These are phyloP conservation scores for Diaporthe sp. DNA, from an alignment of 2,329 filamentous ascomycete species.

Conservation along the genomic window DNA sequence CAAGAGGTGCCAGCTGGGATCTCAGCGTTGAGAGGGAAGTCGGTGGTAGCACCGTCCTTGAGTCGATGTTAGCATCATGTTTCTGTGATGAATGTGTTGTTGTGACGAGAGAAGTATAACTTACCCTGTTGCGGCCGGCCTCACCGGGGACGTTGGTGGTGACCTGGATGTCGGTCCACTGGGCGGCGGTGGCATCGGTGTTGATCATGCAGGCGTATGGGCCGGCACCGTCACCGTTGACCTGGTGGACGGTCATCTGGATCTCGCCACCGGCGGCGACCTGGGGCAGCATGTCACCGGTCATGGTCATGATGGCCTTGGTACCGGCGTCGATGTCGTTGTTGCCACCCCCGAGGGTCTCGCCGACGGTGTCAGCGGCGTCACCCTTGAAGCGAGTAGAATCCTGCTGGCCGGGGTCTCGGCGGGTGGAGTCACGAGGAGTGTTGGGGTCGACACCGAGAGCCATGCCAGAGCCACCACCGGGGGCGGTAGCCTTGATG, in stretches of 20 bases:
- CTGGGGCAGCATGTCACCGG: conserved; percentile 69
- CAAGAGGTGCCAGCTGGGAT: conserved; percentile 68
- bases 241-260: conserved; percentile 75
- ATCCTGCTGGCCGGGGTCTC: conserved; percentile 74
- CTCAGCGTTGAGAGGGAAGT: conserved; percentile 67
- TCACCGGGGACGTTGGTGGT: conserved; percentile 65
- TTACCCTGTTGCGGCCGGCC: conserved; percentile 60
- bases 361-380: conserved; percentile 50
- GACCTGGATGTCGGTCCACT: conserved; percentile 67
- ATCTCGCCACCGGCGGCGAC: conserved; percentile 68
- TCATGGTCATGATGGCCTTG: conserved; percentile 67
- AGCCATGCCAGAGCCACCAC: conserved; percentile 67
- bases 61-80: conserved; percentile 17
- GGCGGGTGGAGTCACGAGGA: conserved; percentile 71
- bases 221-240: conserved; percentile 76
- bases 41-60: conserved; percentile 54
- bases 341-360: conserved; percentile 61
- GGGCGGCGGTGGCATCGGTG: conserved; percentile 66
- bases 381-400: conserved; percentile 68
- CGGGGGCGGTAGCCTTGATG: conserved; percentile 67
- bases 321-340: conserved; percentile 71
- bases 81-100: neutral
- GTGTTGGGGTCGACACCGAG: conserved; percentile 65
- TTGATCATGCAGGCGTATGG: conserved; percentile 77
- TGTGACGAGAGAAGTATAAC: conserved; percentile 28